These are phyloP conservation scores for Scolecobasidium constrictum DNA, from an alignment of 2,329 filamentous ascomycete species.

Conservation along the genomic window DNA sequence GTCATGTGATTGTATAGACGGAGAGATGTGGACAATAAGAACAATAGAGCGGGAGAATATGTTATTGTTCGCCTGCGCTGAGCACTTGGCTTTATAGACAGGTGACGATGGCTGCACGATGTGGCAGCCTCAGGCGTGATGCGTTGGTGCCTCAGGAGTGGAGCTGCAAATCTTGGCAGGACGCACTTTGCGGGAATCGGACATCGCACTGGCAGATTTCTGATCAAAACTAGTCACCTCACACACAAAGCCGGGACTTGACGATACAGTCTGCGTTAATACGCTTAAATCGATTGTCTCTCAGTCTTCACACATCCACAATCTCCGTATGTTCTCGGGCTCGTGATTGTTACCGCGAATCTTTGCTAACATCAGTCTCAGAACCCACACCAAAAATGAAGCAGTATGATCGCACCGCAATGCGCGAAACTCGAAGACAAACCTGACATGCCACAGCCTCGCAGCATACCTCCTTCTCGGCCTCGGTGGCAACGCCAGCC, in stretches of 20 bases:
- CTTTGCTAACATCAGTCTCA: conserved; percentile 3
- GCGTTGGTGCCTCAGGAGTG: no score
- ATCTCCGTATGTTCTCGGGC: background rate
- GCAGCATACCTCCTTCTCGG: conserved; percentile 96
- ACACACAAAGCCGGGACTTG: conserved; percentile 38
- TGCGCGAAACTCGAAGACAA: conserved; percentile 15
- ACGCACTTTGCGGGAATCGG: background rate
- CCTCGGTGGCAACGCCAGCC: conserved; percentile 85
- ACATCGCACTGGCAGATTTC: background rate
- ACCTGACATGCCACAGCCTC: conserved; percentile 95
- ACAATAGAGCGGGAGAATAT: background rate
- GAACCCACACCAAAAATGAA: conserved; percentile 16
- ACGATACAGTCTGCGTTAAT: conserved; percentile 99
- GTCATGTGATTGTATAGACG: background rate
- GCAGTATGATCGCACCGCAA: conserved; percentile 20
- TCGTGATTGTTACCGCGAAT: background rate
- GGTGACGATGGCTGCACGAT: no score
- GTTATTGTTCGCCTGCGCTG: no score
- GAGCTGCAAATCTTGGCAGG: conserved; percentile 1
- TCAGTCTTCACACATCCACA: conserved; percentile 38
- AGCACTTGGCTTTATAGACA: no score
- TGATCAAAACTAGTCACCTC: background rate
- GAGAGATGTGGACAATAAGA: conserved; percentile 11
- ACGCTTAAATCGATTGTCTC: conserved; percentile 99
- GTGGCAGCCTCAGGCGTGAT: no score